Evolutionary conservation across 345 rosid species (phyloP).

Genomic region (Noccaea bulbosa): DNA sequence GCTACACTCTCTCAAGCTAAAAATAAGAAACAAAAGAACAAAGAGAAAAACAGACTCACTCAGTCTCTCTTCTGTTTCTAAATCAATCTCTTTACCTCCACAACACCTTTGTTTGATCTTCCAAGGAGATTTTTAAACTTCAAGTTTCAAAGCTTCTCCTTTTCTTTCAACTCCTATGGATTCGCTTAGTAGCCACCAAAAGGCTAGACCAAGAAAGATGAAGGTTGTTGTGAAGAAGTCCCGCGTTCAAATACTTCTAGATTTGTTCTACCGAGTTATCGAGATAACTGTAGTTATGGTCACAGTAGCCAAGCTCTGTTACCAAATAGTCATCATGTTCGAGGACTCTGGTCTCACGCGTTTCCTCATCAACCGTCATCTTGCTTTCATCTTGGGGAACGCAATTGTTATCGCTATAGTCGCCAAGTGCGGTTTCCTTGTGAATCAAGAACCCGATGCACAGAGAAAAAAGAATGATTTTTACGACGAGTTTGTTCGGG

Average conservation of each 20-base stretch:
- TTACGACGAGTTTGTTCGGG: slow-evolving; percentile 55
- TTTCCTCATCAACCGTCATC: slow-evolving; percentile 60
- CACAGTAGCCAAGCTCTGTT: slow-evolving; percentile 58
- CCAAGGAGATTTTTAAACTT: no score
- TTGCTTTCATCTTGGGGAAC: slow-evolving; percentile 77
- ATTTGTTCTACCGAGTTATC: slow-evolving; percentile 52
- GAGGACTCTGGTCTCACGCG: slow-evolving; percentile 52
- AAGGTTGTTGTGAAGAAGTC: slow-evolving; percentile 56
- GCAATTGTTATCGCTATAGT: slow-evolving; percentile 67
- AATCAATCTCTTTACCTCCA: neutral
- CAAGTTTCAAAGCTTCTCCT: neutral
- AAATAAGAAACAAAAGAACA: slow-evolving; percentile 23
- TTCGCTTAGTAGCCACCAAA: slow-evolving; percentile 46
- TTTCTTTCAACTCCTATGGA: slow-evolving; percentile 56
- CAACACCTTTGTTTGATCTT: slow-evolving; percentile 11
- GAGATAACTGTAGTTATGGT: slow-evolving; percentile 62
- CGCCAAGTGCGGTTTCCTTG: slow-evolving; percentile 61
- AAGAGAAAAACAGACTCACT: slow-evolving; percentile 28
- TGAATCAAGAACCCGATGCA: slow-evolving; percentile 44
- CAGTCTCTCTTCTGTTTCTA: slow-evolving; percentile 14
- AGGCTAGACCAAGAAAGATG: slow-evolving; percentile 60
- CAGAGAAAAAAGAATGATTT: slow-evolving; percentile 45
- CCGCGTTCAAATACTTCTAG: slow-evolving; percentile 52
- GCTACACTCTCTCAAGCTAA: slow-evolving; percentile 25
- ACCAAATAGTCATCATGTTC: slow-evolving; percentile 57